phyloP scores from a whole-genome alignment of 345 rosid species.

The Firmiana major region DNA sequence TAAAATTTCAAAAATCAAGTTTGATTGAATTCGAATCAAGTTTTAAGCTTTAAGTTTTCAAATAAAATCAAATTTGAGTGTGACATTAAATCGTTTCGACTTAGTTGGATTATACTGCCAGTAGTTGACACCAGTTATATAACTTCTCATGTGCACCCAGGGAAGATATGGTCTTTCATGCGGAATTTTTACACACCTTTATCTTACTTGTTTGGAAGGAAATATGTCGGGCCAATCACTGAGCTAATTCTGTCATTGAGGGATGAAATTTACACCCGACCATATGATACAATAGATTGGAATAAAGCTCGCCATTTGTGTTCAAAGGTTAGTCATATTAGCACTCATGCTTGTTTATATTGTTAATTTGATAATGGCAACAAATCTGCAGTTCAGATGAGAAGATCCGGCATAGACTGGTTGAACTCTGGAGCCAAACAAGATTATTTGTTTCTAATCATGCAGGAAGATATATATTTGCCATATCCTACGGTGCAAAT shows the following conservation, averaged over 20 bases:
- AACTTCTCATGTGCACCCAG: background rate
- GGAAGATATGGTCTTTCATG: slow-evolving; percentile 13
- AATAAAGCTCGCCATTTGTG: slow-evolving; percentile 11
- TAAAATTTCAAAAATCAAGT: too few species aligned
- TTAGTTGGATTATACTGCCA: too few species aligned
- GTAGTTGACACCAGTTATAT: too few species aligned
- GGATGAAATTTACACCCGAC: slow-evolving; percentile 6
- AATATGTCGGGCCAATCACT: slow-evolving; percentile 5
- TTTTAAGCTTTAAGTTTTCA: too few species aligned
- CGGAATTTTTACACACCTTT: slow-evolving; percentile 4
- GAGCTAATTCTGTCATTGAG: slow-evolving; percentile 3
- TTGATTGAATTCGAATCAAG: too few species aligned
- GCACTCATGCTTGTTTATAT: background rate
- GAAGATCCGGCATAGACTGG: background rate
- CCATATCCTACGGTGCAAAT: slow-evolving; percentile 46
- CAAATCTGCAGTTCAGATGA: background rate
- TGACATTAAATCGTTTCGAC: too few species aligned
- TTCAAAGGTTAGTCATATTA: background rate
- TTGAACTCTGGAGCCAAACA: background rate
- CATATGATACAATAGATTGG: slow-evolving; percentile 11
- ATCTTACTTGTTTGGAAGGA: slow-evolving; percentile 13
- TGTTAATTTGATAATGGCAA: background rate
- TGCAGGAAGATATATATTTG: slow-evolving; percentile 53
- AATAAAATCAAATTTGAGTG: too few species aligned
- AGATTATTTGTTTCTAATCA: background rate